Conservation (phyloP, 139 green algal genomes). For the Chlamydomonas sphaeroides region DNA sequence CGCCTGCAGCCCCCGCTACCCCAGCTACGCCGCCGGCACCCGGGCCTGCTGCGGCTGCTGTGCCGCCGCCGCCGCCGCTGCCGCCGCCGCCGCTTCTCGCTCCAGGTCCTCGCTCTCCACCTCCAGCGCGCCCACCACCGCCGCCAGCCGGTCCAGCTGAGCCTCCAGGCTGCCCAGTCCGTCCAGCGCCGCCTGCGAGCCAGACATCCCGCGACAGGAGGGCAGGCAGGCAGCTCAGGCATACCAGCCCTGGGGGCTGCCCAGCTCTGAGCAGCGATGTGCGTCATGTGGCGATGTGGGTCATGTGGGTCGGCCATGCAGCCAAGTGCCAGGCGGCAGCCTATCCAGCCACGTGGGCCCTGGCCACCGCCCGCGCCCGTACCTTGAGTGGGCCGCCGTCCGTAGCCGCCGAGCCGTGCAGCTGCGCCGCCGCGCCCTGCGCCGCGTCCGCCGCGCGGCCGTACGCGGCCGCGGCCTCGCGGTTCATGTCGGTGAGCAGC, state of each 20-base stretch:
- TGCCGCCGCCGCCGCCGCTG: not conserved
- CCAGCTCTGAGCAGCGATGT: too few relatives aligned
- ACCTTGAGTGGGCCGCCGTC: not conserved
- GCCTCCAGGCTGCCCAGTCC: slow-evolving; percentile 3
- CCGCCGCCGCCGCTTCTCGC: not conserved
- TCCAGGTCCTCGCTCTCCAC: not conserved
- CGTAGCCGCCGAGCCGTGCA: not conserved
- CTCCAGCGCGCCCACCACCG: slow-evolving; percentile 26
- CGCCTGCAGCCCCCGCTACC: too few relatives aligned
- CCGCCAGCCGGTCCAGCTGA: slow-evolving; percentile 26
- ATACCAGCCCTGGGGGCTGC: not conserved
- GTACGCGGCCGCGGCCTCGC: slow-evolving; percentile 15
- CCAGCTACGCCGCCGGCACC: too few relatives aligned
- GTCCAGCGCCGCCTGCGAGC: not conserved
- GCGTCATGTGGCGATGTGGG: not conserved
- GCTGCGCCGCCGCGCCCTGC: not conserved
- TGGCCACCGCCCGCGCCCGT: not conserved
- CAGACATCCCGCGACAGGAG: not conserved
- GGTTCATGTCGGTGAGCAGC: slow-evolving; percentile 26
- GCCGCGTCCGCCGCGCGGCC: not conserved
- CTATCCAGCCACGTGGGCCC: not conserved
- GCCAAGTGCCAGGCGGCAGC: not conserved
- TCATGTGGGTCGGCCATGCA: not conserved
- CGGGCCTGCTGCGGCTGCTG: not conserved
- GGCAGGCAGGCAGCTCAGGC: not conserved